Evolutionary conservation across 2,329 filamentous ascomycete genomes (phyloP).

Genomic region (Sporothrix brasiliensis): DNA sequence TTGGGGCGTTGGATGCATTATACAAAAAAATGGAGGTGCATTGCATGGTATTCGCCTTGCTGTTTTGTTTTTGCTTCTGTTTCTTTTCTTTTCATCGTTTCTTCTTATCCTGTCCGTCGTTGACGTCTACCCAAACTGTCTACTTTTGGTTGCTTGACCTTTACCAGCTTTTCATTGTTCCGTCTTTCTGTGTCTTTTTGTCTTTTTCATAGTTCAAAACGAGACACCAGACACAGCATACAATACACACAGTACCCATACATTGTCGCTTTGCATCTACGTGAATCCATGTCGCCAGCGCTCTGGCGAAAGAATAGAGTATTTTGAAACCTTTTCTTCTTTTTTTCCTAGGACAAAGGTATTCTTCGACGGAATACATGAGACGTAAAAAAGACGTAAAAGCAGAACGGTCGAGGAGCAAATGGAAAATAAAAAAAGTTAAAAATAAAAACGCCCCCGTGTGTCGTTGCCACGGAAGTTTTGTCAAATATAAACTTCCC

Average conservation of each 20-base stretch:
- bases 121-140: background rate
- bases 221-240: constrained; percentile 14
- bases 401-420: constrained; percentile 25
- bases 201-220: background rate
- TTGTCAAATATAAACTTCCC: background rate
- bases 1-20: constrained; percentile 31
- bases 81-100: background rate
- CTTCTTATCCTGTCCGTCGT: background rate
- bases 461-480: background rate
- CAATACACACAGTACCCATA: background rate
- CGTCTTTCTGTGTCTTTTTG: background rate
- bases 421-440: constrained; percentile 13
- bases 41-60: constrained; percentile 20
- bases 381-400: background rate
- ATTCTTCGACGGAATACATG: constrained; percentile 1
- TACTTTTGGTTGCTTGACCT: background rate
- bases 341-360: constrained; percentile 24
- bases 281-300: background rate
- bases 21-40: constrained; percentile 14
- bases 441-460: constrained; percentile 25
- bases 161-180: background rate
- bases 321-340: constrained; percentile 29
- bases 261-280: background rate
- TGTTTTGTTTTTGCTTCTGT: constrained; percentile 16
- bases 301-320: too few species aligned